These are phyloP conservation scores for Cladobotryum protrusum DNA, from an alignment of 2,329 filamentous ascomycete species.

Conservation along the genomic window DNA sequence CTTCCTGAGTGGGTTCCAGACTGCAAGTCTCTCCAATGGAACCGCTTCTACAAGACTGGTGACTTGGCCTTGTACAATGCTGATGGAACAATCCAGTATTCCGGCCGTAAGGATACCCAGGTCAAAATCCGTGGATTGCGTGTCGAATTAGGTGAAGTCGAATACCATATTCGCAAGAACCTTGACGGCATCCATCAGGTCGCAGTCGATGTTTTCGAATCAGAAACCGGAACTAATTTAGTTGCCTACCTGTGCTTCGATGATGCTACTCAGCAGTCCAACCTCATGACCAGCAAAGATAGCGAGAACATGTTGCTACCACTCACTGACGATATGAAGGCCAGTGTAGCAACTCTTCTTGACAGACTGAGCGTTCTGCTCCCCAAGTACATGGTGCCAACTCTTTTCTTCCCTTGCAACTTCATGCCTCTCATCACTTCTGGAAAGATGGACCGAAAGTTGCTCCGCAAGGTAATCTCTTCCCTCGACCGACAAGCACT, in stretches of 20 bases:
- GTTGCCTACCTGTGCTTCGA: constrained; percentile 3
- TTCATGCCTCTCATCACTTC: constrained; percentile 10
- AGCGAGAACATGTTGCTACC: background rate
- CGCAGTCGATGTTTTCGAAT: constrained; percentile 1
- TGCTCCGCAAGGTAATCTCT: background rate
- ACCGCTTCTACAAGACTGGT: constrained; percentile 3
- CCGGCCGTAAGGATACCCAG: constrained; percentile 5
- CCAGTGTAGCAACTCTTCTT: background rate
- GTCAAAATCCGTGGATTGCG: constrained; percentile 7
- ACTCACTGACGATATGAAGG: background rate
- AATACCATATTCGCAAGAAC: constrained; percentile 1
- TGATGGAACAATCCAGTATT: constrained; percentile 4
- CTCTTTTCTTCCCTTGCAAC: constrained; percentile 5
- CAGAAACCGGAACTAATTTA: background rate
- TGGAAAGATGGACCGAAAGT: constrained; percentile 7
- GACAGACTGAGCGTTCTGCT: background rate
- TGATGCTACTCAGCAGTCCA: background rate
- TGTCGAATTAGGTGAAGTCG: constrained; percentile 10
- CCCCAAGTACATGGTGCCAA: constrained; percentile 8
- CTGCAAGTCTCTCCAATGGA: background rate
- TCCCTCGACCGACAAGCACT: background rate
- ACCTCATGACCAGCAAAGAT: background rate
- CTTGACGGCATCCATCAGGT: background rate
- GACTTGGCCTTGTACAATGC: constrained; percentile 6
- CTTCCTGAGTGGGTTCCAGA: constrained; percentile 2